Evolutionary conservation across 306 rosid genomes (phyloP).

Genomic region (Quercus alba): DNA sequence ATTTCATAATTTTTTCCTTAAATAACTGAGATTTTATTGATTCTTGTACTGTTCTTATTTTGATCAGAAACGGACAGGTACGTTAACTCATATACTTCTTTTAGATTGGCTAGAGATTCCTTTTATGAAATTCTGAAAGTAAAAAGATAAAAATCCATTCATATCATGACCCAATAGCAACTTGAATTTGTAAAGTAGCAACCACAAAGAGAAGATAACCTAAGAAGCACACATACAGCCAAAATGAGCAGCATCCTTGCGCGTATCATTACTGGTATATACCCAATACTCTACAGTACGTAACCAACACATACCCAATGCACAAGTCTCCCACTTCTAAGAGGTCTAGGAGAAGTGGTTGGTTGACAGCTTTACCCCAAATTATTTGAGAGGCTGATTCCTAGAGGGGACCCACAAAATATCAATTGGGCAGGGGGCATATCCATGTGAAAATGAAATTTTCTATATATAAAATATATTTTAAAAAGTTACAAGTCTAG

Average conservation of each 20-base stretch:
- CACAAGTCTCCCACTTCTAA: too few species aligned
- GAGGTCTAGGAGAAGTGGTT: too few species aligned
- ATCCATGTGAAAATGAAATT: too few species aligned
- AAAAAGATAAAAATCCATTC: neutral
- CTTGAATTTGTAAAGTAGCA: neutral
- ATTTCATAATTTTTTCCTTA: neutral
- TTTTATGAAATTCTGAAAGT: neutral
- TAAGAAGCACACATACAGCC: neutral
- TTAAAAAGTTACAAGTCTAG: neutral
- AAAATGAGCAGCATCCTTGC: neutral
- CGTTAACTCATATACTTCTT: neutral
- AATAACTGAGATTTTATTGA: neutral
- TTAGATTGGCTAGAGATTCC: neutral
- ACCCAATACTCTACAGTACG: neutral
- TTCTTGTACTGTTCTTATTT: neutral
- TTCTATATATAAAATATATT: neutral
- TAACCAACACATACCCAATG: neutral
- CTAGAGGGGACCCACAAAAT: too few species aligned
- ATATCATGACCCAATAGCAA: neutral
- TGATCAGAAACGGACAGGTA: neutral
- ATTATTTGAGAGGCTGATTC: too few species aligned
- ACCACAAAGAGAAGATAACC: neutral
- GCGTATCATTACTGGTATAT: neutral
- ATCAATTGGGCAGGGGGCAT: too few species aligned
- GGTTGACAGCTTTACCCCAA: too few species aligned